Evolutionary conservation across 2,329 filamentous ascomycete species (phyloP), one percentile per base, ranked within the genome.

Genomic region (Apiospora arundinis): DNA sequence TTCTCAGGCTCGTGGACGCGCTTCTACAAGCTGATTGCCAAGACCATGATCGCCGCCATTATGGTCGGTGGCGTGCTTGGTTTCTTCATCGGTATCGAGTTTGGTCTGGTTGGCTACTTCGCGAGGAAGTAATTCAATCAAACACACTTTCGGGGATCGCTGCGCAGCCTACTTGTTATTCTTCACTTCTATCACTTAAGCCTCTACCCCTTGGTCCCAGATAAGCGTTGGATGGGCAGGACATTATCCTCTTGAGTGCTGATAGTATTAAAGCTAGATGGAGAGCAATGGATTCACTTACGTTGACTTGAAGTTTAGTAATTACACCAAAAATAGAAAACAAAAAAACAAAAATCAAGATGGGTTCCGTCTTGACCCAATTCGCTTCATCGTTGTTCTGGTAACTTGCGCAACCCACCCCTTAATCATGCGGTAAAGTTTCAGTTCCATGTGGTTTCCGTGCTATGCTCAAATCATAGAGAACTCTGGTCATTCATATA

Each of bases 1-100:
- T 68, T n/a, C 66, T 68, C 66, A 25, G 66, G 66, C 23, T 68
- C 25, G 7, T 68, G 66, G 66, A 25, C 5, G 11, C 66, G 66
- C 44, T 68, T 44, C 21, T 68, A 48, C 25, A 68, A 68, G 66
- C 3, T 68, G 44, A 14, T 44, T 16, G 18, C 23, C 18, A 68
- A 68, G 66, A 48, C 25, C 44, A n/a, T 23, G 7, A 16, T 48
- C 6, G 18, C n/a, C 25, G 21, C 66, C 7, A 16, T 68, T 8
- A 25, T 7, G 7, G 8, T 68, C n/a, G 65, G n/a, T 9, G n/a
- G 16, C 65, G 11, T n/a, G 37, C 4, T 67, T n/a, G 12, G 65
- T 32, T 21, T 63, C 28, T 9, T 63, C 21, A 11, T 60, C 2
- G 25, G 52, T n/a, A 21, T 32, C 3, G 49, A 56, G 49, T 18